phyloP scores from a whole-genome alignment of 306 rosid species.

The Acacia crassicarpa region DNA sequence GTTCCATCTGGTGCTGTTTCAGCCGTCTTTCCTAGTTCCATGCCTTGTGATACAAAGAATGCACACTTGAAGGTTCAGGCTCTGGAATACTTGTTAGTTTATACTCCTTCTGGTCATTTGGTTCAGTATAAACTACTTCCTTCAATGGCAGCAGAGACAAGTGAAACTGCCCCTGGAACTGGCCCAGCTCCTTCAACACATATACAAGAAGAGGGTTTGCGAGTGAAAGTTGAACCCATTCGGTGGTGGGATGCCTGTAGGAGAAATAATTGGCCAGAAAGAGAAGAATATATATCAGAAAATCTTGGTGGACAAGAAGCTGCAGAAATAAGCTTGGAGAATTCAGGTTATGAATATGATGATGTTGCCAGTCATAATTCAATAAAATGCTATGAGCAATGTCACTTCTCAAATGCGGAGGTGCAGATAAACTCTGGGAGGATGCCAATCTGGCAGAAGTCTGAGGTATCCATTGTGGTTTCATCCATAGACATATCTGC shows the following conservation, averaged over 20 bases:
- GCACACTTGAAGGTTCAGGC: slow-evolving; percentile 48
- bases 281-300: slow-evolving; percentile 61
- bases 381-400: slow-evolving; percentile 44
- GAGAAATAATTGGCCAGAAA: slow-evolving; percentile 87
- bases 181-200: slow-evolving; percentile 59
- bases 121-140: slow-evolving; percentile 80
- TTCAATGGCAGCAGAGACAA: slow-evolving; percentile 63
- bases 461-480: slow-evolving; percentile 60
- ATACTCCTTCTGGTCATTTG: slow-evolving; percentile 78
- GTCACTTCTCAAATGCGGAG: slow-evolving; percentile 88
- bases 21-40: slow-evolving; percentile 75
- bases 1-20: slow-evolving; percentile 89
- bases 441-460: slow-evolving; percentile 86
- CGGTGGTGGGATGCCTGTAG: slow-evolving; percentile 99
- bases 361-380: slow-evolving; percentile 46
- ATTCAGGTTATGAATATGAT: slow-evolving; percentile 53
- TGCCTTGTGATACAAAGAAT: slow-evolving; percentile 48
- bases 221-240: slow-evolving; percentile 88
- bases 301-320: slow-evolving; percentile 46
- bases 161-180: slow-evolving; percentile 55
- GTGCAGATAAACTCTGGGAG: slow-evolving; percentile 80
- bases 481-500: slow-evolving; percentile 15
- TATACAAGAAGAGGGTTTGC: slow-evolving; percentile 78
- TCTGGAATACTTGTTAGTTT: slow-evolving; percentile 85
- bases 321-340: slow-evolving; percentile 47